Base-by-base conservation (phyloP, 2,329 filamentous ascomycete species). In the Trichoderma atroviride region DNA sequence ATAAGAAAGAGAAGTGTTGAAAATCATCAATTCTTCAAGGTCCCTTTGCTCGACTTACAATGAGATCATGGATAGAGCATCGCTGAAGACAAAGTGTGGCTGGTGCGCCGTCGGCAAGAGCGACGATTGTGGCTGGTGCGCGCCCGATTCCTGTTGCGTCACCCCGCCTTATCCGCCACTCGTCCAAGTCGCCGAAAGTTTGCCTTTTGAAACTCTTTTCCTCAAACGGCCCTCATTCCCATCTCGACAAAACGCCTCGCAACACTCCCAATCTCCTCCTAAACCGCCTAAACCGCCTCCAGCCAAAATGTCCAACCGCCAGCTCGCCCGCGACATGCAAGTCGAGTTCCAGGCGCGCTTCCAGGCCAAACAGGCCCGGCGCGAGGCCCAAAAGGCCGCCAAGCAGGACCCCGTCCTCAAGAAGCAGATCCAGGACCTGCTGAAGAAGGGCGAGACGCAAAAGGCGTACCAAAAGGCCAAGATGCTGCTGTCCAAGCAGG, bases 381-480 rank as follows among this genome's bases (percentile, higher is more conserved):
- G 86, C 74, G 87, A 89, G 74, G 86, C 87, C 68, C 83, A 85
- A 73, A 89, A 88, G 78, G 87, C 87, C 22, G 82, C 84, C 70
- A 89, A 88, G 79, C 85, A 88, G 76, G 87, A 88, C 74, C 86
- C 85, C 69, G 81, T 87, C 70, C 81, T 88, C 70, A 86, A 88
- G 80, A 88, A 88, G 78, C 87, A 89, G 79, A 89, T 89, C 75
- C 86, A 88, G 74, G 86, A 85, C 75, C 84, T 89, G 53, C 83
- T 89, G 72, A 88, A 88, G 75, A 88, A 87, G 75, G 87, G 87
- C 78, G 86, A 89, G 75, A 88, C 85, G n/a, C 84, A 85, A 72
- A 87, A 88, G 78, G 87, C 87, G 47, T 87, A 88, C 70, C 86
- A 88, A 72, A 89, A 89, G 79, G 87, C 87, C 70, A 88, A 88